Evolutionary conservation across 2,329 filamentous ascomycete species (phyloP).

Genomic region (Tympanopsis confertula): DNA sequence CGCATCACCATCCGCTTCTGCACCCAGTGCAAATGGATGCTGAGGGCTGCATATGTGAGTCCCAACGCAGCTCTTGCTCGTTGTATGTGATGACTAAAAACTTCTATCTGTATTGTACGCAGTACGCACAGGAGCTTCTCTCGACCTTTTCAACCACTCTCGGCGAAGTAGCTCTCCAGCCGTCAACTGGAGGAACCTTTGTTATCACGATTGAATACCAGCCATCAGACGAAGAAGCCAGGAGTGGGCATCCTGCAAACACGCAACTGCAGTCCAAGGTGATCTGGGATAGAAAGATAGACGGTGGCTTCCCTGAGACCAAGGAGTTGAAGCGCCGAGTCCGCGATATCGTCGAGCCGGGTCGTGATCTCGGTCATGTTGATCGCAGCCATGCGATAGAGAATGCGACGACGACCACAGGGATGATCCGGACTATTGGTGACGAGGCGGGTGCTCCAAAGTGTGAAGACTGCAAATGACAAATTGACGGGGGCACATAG

Average conservation of each 20-base stretch:
- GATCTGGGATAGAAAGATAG: conserved; percentile 77
- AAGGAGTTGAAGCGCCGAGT: conserved; percentile 82
- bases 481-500: too few species aligned
- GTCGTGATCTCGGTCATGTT: conserved; percentile 69
- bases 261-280: conserved; percentile 33
- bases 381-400: conserved; percentile 35
- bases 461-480: too few species aligned
- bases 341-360: conserved; percentile 71
- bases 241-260: conserved; percentile 2
- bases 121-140: conserved; percentile 91
- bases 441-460: too few species aligned
- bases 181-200: conserved; percentile 78
- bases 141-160: conserved; percentile 79
- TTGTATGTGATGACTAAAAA: conserved; percentile 6
- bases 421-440: neutral
- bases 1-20: conserved; percentile 80
- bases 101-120: conserved; percentile 4
- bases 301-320: conserved; percentile 87
- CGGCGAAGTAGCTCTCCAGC: conserved; percentile 79
- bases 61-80: conserved; percentile 2
- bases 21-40: conserved; percentile 88
- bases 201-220: conserved; percentile 50
- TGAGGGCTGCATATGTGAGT: conserved; percentile 72
- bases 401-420: neutral
- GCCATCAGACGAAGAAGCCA: conserved; percentile 4